Percentiles rank a stretch among this genome's conserved stretches.
Evolutionary conservation across 1,284 basidiomycete species (phyloP).

Genomic region (Volvariella volvacea): DNA sequence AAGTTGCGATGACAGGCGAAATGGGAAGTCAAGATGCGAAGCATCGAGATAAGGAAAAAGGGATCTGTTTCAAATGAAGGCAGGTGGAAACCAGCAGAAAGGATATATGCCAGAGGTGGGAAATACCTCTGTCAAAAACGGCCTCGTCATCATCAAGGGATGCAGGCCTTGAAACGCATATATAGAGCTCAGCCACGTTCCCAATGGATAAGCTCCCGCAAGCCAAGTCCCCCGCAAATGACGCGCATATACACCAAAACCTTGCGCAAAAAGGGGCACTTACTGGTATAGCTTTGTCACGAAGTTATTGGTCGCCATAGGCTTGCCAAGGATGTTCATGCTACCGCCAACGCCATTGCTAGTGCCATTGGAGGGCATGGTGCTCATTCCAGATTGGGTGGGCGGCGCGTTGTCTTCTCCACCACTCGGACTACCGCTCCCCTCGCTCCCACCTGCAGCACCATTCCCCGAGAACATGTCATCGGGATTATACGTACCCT

Average conservation of each 20-base stretch:
- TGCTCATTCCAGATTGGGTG: constrained; percentile 12
- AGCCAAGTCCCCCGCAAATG: too few species aligned
- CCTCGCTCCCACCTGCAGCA: constrained; percentile 25
- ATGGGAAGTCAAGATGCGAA: too few species aligned
- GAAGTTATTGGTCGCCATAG: constrained; percentile 72
- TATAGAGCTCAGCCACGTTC: too few species aligned
- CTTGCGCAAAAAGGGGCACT: constrained; percentile 22
- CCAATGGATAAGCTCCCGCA: too few species aligned
- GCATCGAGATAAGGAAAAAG: constrained; percentile 3
- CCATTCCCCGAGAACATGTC: constrained; percentile 23
- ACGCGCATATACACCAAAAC: neutral
- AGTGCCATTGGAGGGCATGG: constrained; percentile 12
- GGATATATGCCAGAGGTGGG: neutral
- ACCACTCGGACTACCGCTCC: constrained; percentile 44
- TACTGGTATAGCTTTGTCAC: constrained; percentile 80
- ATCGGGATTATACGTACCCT: constrained; percentile 29
- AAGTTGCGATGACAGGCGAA: neutral
- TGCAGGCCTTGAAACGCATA: neutral
- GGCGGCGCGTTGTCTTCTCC: constrained; percentile 21
- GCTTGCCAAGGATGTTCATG: constrained; percentile 55
- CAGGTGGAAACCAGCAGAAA: neutral
- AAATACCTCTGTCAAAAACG: neutral
- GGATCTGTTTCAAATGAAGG: neutral
- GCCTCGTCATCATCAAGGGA: neutral
- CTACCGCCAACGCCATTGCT: constrained; percentile 24